Percentiles rank a stretch among this genome's conserved stretches.
phyloP scores from a whole-genome alignment of 1,284 basidiomycete genomes.

The Meira miltonrushii region DNA sequence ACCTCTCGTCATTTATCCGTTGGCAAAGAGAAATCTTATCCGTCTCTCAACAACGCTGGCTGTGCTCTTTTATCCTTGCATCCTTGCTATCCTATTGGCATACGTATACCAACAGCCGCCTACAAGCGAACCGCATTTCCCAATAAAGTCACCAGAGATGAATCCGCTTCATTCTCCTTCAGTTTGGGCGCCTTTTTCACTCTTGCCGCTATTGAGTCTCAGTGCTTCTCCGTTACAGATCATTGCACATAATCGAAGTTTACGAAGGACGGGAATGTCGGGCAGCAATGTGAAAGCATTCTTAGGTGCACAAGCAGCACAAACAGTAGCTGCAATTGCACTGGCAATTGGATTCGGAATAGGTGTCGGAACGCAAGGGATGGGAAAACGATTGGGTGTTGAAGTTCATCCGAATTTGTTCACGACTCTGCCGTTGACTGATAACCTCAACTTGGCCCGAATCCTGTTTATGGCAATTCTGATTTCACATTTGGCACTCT shows the following conservation, averaged over 20 bases:
- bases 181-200: slow-evolving; percentile 47
- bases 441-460: slow-evolving; percentile 36
- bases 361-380: slow-evolving; percentile 34
- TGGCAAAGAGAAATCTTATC: slow-evolving; percentile 48
- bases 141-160: slow-evolving; percentile 19
- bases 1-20: slow-evolving; percentile 44
- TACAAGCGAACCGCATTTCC: neutral
- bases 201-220: slow-evolving; percentile 44
- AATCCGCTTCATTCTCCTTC: slow-evolving; percentile 33
- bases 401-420: slow-evolving; percentile 43
- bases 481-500: slow-evolving; percentile 40
- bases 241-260: slow-evolving; percentile 43
- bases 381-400: slow-evolving; percentile 24
- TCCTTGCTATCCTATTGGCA: slow-evolving; percentile 30
- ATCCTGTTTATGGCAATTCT: slow-evolving; percentile 38
- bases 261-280: slow-evolving; percentile 36
- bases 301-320: slow-evolving; percentile 37
- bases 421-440: slow-evolving; percentile 35
- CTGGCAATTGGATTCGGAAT: slow-evolving; percentile 35
- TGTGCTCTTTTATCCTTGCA: slow-evolving; percentile 36
- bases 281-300: slow-evolving; percentile 47
- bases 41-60: slow-evolving; percentile 40
- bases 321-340: slow-evolving; percentile 32
- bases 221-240: slow-evolving; percentile 47
- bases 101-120: slow-evolving; percentile 21